Percentiles rank a stretch among this genome's conserved stretches.
Conservation (phyloP, 2,329 filamentous ascomycete genomes). For the Calonectria montana region DNA sequence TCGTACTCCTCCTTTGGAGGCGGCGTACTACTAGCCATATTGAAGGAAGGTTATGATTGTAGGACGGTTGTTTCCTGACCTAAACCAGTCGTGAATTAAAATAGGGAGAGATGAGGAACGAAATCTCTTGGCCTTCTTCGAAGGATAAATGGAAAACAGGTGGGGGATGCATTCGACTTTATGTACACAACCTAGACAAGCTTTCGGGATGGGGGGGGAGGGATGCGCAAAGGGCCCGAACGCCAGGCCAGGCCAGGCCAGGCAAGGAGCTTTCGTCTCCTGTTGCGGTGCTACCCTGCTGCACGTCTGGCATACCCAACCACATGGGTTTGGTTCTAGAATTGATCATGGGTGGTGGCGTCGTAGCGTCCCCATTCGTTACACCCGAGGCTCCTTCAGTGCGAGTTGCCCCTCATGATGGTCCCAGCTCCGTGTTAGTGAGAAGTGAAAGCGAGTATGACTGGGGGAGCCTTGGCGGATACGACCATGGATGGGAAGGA, state of each 20-base stretch:
- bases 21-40: slow-evolving; percentile 23
- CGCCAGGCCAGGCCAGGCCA: neutral
- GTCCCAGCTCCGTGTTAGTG: slow-evolving; percentile 9
- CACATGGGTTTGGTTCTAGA: slow-evolving; percentile 26
- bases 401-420: neutral
- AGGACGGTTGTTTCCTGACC: slow-evolving; percentile 8
- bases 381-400: slow-evolving; percentile 16
- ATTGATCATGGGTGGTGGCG: slow-evolving; percentile 14
- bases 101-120: slow-evolving; percentile 6
- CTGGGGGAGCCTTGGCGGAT: slow-evolving; percentile 10
- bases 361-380: slow-evolving; percentile 11
- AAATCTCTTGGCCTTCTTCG: slow-evolving; percentile 19
- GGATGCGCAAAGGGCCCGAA: neutral
- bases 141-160: neutral
- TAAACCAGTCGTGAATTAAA: neutral
- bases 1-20: slow-evolving; percentile 20
- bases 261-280: slow-evolving; percentile 13
- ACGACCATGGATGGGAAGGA: slow-evolving; percentile 1
- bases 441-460: slow-evolving; percentile 6
- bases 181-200: slow-evolving; percentile 20
- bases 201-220: slow-evolving; percentile 13
- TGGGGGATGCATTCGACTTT: slow-evolving; percentile 18
- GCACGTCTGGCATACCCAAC: slow-evolving; percentile 9
- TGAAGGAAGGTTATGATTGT: slow-evolving; percentile 1
- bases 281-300: slow-evolving; percentile 7